Conservation (phyloP, 345 rosid genomes). For the Fremontodendron californicum region DNA sequence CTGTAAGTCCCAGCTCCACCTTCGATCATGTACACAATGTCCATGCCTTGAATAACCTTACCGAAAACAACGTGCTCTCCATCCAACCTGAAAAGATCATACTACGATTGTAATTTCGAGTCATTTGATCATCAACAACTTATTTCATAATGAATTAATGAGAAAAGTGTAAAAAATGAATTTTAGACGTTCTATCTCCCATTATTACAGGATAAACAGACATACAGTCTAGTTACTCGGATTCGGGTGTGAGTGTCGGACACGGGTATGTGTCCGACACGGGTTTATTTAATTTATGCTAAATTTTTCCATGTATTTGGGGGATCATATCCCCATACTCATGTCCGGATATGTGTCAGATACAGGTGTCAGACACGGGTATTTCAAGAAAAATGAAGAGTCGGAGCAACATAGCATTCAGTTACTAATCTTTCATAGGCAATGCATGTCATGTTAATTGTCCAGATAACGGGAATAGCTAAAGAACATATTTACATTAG, state of each 20-base stretch:
- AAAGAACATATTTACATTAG: not conserved
- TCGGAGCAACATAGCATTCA: too few species aligned
- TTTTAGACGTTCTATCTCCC: not conserved
- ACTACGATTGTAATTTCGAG: not conserved
- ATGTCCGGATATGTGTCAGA: too few species aligned
- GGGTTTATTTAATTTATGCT: too few species aligned
- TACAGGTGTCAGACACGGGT: too few species aligned
- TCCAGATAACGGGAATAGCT: not conserved
- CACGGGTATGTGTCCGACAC: too few species aligned
- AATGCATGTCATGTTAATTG: not conserved
- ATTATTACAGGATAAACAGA: not conserved
- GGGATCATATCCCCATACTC: too few species aligned
- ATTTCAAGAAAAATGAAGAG: too few species aligned
- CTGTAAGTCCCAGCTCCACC: constrained; percentile 98
- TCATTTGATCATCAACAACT: not conserved
- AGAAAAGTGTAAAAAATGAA: not conserved
- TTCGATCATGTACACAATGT: constrained; percentile 75
- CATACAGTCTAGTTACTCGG: too few species aligned
- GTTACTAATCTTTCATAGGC: not conserved
- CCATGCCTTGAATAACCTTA: constrained; percentile 94
- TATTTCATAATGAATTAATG: not conserved
- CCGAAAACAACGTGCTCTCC: constrained; percentile 96
- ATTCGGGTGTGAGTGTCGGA: too few species aligned
- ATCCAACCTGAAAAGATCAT: constrained; percentile 59
- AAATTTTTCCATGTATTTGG: too few species aligned